Conservation (phyloP, 176 grass and related monocot genomes). For the Carex cristatella region DNA sequence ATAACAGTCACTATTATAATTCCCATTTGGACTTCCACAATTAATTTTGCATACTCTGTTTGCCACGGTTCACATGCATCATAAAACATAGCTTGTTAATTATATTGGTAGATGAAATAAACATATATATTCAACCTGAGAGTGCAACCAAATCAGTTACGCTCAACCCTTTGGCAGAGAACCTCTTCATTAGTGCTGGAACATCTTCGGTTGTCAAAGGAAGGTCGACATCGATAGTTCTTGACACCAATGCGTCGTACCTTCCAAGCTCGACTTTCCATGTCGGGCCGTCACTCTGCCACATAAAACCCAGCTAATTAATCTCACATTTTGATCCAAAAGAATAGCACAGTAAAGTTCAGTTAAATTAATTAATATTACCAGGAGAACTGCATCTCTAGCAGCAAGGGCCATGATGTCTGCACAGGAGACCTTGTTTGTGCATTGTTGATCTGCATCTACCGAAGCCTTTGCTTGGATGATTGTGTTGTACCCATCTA, state of each 20-base stretch:
- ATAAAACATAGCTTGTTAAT: neutral
- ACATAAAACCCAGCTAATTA: neutral
- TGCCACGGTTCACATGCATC: too few relatives aligned
- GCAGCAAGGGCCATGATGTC: constrained; percentile 61
- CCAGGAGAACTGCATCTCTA: constrained; percentile 47
- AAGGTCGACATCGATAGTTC: constrained; percentile 37
- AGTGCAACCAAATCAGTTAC: constrained; percentile 60
- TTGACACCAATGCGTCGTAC: constrained; percentile 50
- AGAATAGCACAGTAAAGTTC: neutral
- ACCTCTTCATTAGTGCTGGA: constrained; percentile 34
- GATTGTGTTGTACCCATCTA: constrained; percentile 58
- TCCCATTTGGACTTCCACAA: too few relatives aligned
- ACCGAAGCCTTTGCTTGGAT: constrained; percentile 40
- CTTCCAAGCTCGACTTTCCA: constrained; percentile 67
- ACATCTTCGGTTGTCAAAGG: constrained; percentile 33
- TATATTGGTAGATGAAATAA: neutral
- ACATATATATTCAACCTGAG: constrained; percentile 23
- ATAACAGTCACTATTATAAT: too few relatives aligned
- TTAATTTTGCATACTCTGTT: too few relatives aligned
- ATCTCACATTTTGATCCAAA: neutral
- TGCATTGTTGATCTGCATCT: constrained; percentile 48
- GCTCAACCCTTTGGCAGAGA: constrained; percentile 44
- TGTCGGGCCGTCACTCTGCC: constrained; percentile 47
- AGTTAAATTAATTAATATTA: neutral
- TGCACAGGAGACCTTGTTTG: constrained; percentile 49